Evolutionary conservation across 2,329 filamentous ascomycete genomes (phyloP).

Genomic region (Chaetomium sp.): DNA sequence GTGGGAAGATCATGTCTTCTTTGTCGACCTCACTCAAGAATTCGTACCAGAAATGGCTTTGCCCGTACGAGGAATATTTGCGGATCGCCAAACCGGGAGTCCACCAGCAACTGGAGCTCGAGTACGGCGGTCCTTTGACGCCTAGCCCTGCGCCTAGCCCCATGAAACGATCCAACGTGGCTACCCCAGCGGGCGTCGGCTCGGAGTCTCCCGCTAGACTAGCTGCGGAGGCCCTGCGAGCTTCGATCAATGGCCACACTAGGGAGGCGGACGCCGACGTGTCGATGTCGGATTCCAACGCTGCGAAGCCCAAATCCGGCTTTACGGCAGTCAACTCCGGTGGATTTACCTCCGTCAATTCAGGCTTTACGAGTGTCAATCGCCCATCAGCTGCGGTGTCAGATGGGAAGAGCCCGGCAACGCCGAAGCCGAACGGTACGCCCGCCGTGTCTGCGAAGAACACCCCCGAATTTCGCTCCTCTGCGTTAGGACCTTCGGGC

Average conservation of each 20-base stretch:
- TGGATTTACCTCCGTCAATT: conserved; percentile 70
- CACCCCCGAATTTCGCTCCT: conserved; percentile 58
- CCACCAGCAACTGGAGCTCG: conserved; percentile 89
- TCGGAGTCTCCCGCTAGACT: conserved; percentile 61
- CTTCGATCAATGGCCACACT: conserved; percentile 40
- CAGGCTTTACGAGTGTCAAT: conserved; percentile 63
- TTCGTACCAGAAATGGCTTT: conserved; percentile 94
- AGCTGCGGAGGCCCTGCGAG: conserved; percentile 48
- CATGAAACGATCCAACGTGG: conserved; percentile 56
- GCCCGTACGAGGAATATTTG: conserved; percentile 93
- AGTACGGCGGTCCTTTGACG: conserved; percentile 87
- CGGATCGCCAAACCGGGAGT: conserved; percentile 86
- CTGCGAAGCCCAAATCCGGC: conserved; percentile 41
- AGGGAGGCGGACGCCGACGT: conserved; percentile 43
- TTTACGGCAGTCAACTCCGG: conserved; percentile 56
- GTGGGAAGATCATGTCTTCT: conserved; percentile 99
- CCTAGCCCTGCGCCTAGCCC: conserved; percentile 65
- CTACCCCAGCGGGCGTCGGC: conserved; percentile 52
- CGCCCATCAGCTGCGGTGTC: conserved; percentile 31
- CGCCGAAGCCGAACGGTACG: conserved; percentile 55
- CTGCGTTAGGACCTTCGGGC: conserved; percentile 46
- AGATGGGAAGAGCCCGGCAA: conserved; percentile 52
- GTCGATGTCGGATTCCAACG: conserved; percentile 39
- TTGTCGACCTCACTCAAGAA: conserved; percentile 97
- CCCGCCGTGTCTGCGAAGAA: conserved; percentile 58